Base-by-base conservation (phyloP, 225 moss, liverwort and hornwort species). In the Thuidium tamariscinum region DNA sequence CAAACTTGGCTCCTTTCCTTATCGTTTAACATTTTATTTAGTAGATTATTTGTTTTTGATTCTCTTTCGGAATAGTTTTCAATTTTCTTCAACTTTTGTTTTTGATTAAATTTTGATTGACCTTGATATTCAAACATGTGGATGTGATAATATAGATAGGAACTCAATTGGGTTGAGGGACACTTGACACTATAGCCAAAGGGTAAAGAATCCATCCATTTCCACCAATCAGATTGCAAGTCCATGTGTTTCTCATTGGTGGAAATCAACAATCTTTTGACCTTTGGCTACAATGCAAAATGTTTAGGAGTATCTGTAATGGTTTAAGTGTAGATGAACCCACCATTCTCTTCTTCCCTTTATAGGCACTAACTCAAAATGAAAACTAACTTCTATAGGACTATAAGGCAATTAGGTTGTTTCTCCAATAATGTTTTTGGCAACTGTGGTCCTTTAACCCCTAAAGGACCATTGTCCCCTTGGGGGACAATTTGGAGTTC, bases 301-400 rank as follows among this genome's bases (percentile, higher is more conserved):
- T 42, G 0, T 26, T 5, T 4, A 0, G 0, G 1, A 49, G 4
- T 0, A 0, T 51, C 13, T 3, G 4, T 11, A 21, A 51, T 73
- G 7, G 0, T 30, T 11, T 11, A 51, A 49, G 21, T 7, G 5
- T 21, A 51, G 4, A 9, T 0, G 2, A 77, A 17, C 17, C 57
- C 1, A 3, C 17, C 8, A 39, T 57, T 77, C 17, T 39, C 26
- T 7, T 37, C 25, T 26, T 18, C 3, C 39, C 26, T n/a, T 76
- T 3, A 4, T 4, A 76, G 0, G 25, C 6, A 54, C 25, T 16
- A 16, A 26, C 13, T 76, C 36, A 76, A n/a, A 23, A 55, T 25
- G 36, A 36, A 9, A 76, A 76, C 23, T 21, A 74, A 48, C n/a
- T n/a, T n/a, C n/a, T n/a, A n/a, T n/a, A n/a, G n/a, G n/a, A n/a